Evolutionary conservation across 2,329 filamentous ascomycete species (phyloP), one percentile per base, ranked within the genome.

Genomic region (Grosmannia huntii): DNA sequence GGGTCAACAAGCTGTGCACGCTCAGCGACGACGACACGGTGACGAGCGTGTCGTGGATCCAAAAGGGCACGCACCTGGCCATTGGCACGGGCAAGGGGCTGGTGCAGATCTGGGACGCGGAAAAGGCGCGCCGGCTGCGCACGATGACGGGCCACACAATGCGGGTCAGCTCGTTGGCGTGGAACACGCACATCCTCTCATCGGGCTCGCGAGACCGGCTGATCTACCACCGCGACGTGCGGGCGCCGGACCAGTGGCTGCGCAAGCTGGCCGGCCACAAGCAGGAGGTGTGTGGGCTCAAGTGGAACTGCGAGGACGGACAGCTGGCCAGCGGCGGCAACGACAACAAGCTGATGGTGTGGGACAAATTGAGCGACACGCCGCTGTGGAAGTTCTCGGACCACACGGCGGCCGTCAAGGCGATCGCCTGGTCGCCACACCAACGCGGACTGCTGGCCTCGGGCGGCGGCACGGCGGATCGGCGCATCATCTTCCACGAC

Each of bases 321-420:
- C 94, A 99, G 70, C 79, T 99, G 28, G 94, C 94, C 14, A 95
- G 89, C 58, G 94, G 94, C 55, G 94, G 94, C 6, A 99, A 99
- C 71, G 94, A 99, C 75, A 99, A 99, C 75, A 97, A 97, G 70
- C 79, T 99, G 52, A 94, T 97, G 82, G 90, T 99, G 27, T 99
- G 94, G 94, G 94, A 99, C 67, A 95, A 95, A 69, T 79, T 96
- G 60, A 89, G 85, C n/a, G 88, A 95, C 65, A 89, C 90, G 9
- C 94, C 94, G 1, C 78, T 95, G 2, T 96, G 89, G 78, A 95
- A 95, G 65, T 97, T 96, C 71, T 87, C 88, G 21, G 91, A 96
- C 63, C 94, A 99, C 70, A 92, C 87, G 41, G 94, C 94, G 14
- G 94, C 94, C 10, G 94, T 99, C 56, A 99, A 99, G 71, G 94